Conservation (phyloP, 176 grass and related monocot genomes). For the Zizania latifolia region DNA sequence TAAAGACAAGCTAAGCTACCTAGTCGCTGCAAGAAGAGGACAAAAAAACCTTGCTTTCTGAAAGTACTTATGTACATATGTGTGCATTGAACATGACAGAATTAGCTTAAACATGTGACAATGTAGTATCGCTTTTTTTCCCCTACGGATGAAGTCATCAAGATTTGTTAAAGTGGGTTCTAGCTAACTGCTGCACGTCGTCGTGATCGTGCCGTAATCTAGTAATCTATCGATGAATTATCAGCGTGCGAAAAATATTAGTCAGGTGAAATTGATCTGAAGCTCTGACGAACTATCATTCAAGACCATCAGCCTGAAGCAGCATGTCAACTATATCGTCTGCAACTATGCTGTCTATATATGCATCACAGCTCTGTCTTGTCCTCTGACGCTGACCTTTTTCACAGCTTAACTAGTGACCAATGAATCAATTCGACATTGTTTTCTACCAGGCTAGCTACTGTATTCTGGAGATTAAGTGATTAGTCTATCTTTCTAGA, state of each 20-base stretch:
- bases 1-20: too few species aligned
- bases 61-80: neutral
- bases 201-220: neutral
- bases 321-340: neutral
- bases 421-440: neutral
- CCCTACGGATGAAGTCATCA: neutral
- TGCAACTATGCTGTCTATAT: too few species aligned
- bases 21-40: neutral
- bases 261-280: neutral
- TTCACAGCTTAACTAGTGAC: neutral
- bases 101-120: too few species aligned
- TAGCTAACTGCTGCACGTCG: neutral
- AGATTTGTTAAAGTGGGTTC: neutral
- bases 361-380: neutral
- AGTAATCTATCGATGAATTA: neutral
- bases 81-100: neutral
- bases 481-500: neutral
- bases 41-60: neutral
- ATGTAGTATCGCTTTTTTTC: neutral
- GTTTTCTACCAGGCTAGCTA: neutral
- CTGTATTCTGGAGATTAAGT: neutral
- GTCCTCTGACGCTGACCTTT: neutral
- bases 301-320: neutral
- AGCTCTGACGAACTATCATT: neutral
- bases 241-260: neutral